Base-by-base conservation (phyloP, 768 basidiomycete species). In the Tulasnella sp. region DNA sequence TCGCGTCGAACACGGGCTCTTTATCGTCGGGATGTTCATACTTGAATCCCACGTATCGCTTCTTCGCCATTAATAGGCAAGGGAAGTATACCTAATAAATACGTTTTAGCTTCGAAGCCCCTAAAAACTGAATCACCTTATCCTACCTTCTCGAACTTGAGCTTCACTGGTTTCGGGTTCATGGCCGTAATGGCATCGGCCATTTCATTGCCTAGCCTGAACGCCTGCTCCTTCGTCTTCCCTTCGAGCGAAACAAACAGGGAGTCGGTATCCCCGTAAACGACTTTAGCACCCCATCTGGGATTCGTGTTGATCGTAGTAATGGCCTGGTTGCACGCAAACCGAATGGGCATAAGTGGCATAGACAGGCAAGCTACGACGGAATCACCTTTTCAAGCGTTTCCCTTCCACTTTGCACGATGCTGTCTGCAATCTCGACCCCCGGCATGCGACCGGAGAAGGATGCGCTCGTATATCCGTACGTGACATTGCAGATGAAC, bases 251-350 rank as follows among this genome's bases (percentile, higher is more conserved):
- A 90, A 82, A 99, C 87, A 82, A 99, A 99, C 54, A 98, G 84
- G 19, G 96, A 97, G 83, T 99, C 97, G 0, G 97, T 99, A 80
- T 99, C 97, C 14, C 97, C 97, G 81, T 99, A 99, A 19, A 98
- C 94, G 19, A 98, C 94, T 77, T 89, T 86, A 14, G 93, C 97
- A 11, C 92, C 92, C 97, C 97, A 99, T 82, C 91, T 92, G 40
- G 85, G 84, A 1, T 88, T 92, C 0, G 86, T 82, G 74, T 97
- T 89, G 73, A 99, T 95, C 39, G 90, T 80, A 40, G 87, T 86
- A 76, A 97, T 93, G 0, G 97, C 95, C 96, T 97, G 49, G 15
- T 4, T 9, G 7, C 17, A 0, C 7, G 64, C n/a, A n/a, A n/a
- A n/a, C n/a, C n/a, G n/a, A n/a, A n/a, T n/a, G n/a, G n/a, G n/a